Percentiles rank a stretch among this genome's conserved stretches.
These are phyloP conservation scores for Metroxylon sagu DNA, from an alignment of 176 grass and related monocot species.

Conservation along the genomic window DNA sequence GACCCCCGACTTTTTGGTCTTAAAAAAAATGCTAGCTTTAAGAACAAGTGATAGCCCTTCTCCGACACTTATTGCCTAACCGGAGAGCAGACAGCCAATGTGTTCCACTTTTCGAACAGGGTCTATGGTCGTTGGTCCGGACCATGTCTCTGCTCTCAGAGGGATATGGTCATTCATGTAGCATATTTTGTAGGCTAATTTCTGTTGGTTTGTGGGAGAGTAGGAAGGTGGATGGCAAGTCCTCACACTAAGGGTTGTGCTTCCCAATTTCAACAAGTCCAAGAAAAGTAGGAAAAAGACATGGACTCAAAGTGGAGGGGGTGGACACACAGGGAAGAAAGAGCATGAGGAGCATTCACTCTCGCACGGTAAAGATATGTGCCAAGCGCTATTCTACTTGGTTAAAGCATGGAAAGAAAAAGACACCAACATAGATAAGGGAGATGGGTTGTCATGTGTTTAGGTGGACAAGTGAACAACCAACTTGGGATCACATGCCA, in stretches of 20 bases:
- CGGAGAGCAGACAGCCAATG: not conserved
- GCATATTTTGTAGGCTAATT: too few species aligned
- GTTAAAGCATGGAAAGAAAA: not conserved
- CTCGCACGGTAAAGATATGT: not conserved
- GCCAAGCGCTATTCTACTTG: slow-evolving; percentile 5
- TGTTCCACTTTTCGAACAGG: not conserved
- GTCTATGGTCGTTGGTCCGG: not conserved
- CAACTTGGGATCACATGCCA: not conserved
- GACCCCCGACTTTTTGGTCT: too few species aligned
- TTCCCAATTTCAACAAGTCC: slow-evolving; percentile 3
- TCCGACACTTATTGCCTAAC: not conserved
- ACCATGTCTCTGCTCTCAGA: too few species aligned
- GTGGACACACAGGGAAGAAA: not conserved
- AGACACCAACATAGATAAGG: slow-evolving; percentile 7
- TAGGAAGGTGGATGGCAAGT: not conserved
- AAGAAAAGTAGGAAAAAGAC: slow-evolving; percentile 5
- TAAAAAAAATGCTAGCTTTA: not conserved
- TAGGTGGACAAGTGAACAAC: slow-evolving; percentile 11
- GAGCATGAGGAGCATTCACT: slow-evolving; percentile 1
- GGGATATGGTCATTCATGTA: too few species aligned
- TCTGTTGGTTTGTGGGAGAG: not conserved
- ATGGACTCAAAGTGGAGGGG: slow-evolving; percentile 7
- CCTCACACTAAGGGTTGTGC: not conserved
- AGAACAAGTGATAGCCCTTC: not conserved
- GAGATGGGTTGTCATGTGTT: slow-evolving; percentile 12